A percentile compares a stretch with the other conserved stretches of the same genome.
These are phyloP conservation scores for Gossypium gossypioides DNA, from an alignment of 441 rosid genomes.

Conservation along the genomic window DNA sequence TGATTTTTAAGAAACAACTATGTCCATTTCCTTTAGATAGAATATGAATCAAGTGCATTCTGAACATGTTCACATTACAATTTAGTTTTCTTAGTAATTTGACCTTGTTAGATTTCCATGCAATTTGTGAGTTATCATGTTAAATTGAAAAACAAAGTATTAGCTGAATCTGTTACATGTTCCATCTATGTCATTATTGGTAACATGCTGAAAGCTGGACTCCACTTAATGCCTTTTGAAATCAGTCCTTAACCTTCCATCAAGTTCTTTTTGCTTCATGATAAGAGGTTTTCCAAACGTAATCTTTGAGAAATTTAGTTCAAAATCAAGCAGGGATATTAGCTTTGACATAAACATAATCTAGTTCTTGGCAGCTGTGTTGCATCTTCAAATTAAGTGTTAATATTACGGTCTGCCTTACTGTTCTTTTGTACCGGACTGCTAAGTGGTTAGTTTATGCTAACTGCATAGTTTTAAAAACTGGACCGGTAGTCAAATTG, in stretches of 20 bases:
- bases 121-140: not conserved
- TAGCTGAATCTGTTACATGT: not conserved
- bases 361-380: not conserved
- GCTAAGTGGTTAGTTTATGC: not conserved
- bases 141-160: not conserved
- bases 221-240: not conserved
- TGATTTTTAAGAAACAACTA: not conserved
- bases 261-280: not conserved
- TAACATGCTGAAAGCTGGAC: not conserved
- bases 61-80: not conserved
- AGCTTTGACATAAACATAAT: not conserved
- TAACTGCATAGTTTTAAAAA: too few species aligned
- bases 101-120: not conserved
- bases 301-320: not conserved
- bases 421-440: not conserved
- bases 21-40: not conserved
- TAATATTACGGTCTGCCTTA: not conserved
- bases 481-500: too few species aligned
- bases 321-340: not conserved
- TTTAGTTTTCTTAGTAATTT: not conserved
- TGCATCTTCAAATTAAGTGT: not conserved
- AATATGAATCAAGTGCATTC: not conserved
- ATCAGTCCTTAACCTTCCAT: not conserved
- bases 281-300: not conserved
- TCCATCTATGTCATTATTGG: not conserved